Evolutionary conservation across 2,329 filamentous ascomycete species (phyloP).

Genomic region (Setomelanomma holmii): DNA sequence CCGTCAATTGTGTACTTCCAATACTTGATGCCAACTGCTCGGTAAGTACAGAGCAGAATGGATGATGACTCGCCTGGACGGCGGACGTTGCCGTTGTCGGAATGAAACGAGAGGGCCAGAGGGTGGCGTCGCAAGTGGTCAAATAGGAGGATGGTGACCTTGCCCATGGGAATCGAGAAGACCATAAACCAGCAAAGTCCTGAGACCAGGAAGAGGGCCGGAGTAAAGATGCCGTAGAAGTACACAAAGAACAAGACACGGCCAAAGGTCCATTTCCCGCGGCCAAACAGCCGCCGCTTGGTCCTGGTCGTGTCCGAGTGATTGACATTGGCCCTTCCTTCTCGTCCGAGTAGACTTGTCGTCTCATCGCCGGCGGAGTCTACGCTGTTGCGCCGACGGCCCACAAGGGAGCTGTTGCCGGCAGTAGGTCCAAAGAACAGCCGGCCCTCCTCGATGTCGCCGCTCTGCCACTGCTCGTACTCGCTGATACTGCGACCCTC

Average conservation of each 20-base stretch:
- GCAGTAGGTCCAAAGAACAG: conserved; percentile 89
- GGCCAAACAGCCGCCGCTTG: conserved; percentile 90
- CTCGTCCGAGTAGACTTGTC: conserved; percentile 81
- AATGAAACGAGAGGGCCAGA: conserved; percentile 90
- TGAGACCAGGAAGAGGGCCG: conserved; percentile 83
- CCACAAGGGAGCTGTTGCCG: conserved; percentile 76
- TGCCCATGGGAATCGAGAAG: conserved; percentile 98
- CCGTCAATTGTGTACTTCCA: conserved; percentile 99
- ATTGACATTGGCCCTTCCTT: conserved; percentile 58
- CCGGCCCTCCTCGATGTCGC: conserved; percentile 92
- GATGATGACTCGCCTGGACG: conserved; percentile 76
- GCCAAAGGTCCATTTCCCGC: conserved; percentile 94
- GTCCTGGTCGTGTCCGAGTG: conserved; percentile 52
- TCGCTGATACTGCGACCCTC: conserved; percentile 97
- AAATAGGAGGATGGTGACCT: conserved; percentile 87
- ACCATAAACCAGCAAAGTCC: conserved; percentile 94
- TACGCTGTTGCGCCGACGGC: conserved; percentile 84
- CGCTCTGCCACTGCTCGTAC: conserved; percentile 99
- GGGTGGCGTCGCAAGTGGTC: conserved; percentile 93
- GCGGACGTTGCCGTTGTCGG: conserved; percentile 78
- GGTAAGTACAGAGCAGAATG: conserved; percentile 94
- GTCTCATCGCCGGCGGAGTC: conserved; percentile 88
- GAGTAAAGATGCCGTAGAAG: conserved; percentile 92
- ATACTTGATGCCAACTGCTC: conserved; percentile 91
- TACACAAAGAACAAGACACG: conserved; percentile 95